These are phyloP conservation scores for Tulasnella sp. DNA, from an alignment of 768 basidiomycete species.

Conservation along the genomic window DNA sequence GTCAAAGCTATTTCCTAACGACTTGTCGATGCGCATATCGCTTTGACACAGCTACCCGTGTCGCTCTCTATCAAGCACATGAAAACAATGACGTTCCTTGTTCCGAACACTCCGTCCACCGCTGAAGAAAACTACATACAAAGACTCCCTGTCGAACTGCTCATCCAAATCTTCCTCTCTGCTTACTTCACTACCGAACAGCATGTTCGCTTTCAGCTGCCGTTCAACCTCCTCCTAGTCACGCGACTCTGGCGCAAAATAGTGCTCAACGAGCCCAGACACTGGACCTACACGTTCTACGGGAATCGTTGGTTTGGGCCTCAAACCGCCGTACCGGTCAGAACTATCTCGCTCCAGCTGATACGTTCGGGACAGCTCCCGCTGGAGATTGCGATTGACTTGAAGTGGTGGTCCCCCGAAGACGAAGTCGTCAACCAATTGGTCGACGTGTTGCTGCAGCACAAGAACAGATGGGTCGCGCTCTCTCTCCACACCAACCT, in stretches of 20 bases:
- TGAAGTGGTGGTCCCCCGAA: not conserved
- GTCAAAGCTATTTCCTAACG: not conserved
- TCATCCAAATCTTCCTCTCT: not conserved
- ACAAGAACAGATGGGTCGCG: not conserved
- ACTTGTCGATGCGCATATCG: too few relatives aligned
- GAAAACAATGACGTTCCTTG: not conserved
- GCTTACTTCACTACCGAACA: not conserved
- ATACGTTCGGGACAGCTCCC: not conserved
- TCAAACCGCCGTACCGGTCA: not conserved
- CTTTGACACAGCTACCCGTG: not conserved
- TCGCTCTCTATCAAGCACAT: not conserved
- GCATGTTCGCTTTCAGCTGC: not conserved
- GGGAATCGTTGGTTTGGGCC: not conserved
- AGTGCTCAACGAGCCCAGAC: not conserved
- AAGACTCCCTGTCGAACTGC: not conserved
- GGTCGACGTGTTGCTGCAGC: not conserved
- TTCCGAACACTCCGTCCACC: not conserved
- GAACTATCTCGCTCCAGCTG: not conserved
- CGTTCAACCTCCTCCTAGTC: not conserved
- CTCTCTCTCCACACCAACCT: not conserved
- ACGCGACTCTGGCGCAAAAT: not conserved
- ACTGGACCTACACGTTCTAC: not conserved
- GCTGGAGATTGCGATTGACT: not conserved
- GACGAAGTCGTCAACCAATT: not conserved
- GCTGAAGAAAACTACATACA: not conserved